Conservation (phyloP, 192 early-diverging fungal species). For the Coemansia sp. region DNA sequence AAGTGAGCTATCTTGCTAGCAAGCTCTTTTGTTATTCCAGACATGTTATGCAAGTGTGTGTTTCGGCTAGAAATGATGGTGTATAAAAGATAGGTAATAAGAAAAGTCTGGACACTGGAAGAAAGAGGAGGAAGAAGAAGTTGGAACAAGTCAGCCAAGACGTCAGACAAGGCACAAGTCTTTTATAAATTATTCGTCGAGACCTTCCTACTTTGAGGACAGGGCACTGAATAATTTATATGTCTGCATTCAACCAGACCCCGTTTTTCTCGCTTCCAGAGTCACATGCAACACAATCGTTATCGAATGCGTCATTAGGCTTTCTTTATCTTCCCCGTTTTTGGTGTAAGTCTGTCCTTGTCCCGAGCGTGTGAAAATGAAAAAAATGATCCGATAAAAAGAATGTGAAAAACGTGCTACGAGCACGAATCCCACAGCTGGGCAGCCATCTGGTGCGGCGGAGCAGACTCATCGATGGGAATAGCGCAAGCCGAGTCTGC, state of each 20-base stretch:
- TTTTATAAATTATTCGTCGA: too few relatives aligned
- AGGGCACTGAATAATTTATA: too few relatives aligned
- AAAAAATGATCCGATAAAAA: neutral
- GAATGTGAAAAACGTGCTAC: neutral
- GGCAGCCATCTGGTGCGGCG: constrained; percentile 39
- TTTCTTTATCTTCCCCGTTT: too few relatives aligned
- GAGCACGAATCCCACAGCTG: constrained; percentile 48
- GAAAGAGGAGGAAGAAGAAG: neutral
- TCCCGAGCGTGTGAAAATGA: neutral
- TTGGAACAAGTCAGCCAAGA: neutral
- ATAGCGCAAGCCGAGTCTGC: constrained; percentile 20
- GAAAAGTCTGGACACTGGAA: neutral
- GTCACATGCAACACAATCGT: too few relatives aligned
- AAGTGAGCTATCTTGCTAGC: constrained; percentile 75
- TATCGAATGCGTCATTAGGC: too few relatives aligned
- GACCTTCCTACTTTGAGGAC: too few relatives aligned
- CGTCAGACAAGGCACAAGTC: too few relatives aligned
- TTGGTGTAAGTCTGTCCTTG: too few relatives aligned
- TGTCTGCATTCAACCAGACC: too few relatives aligned
- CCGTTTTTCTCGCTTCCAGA: too few relatives aligned
- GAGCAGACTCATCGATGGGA: constrained; percentile 5
- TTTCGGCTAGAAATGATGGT: neutral
- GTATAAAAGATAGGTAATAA: neutral
- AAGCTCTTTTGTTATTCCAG: constrained; percentile 57
- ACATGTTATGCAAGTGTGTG: constrained; percentile 17